These are phyloP conservation scores for Cyberlindnera amylophila DNA, from an alignment of 805 yeast species.

Conservation along the genomic window DNA sequence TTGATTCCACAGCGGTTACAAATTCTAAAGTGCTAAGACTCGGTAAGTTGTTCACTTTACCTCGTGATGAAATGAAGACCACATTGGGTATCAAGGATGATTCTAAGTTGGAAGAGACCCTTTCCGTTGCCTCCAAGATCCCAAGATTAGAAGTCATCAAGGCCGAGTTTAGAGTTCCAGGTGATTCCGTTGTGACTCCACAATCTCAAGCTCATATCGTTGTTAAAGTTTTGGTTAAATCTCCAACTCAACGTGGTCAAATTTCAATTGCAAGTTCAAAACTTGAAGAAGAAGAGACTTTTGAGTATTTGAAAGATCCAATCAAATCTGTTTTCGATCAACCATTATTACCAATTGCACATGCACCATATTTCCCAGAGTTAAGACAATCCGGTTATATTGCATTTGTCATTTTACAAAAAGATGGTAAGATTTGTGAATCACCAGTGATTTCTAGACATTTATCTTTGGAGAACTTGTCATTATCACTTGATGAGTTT, in stretches of 20 bases:
- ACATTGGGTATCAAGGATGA: constrained; percentile 49
- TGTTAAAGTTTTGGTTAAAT: constrained; percentile 69
- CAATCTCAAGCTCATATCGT: constrained; percentile 70
- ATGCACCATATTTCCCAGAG: constrained; percentile 75
- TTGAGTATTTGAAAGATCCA: constrained; percentile 73
- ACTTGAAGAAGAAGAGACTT: constrained; percentile 53
- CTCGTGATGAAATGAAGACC: constrained; percentile 51
- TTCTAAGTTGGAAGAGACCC: constrained; percentile 42
- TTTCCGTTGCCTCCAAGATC: constrained; percentile 55
- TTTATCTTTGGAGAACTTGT: constrained; percentile 53
- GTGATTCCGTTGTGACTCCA: constrained; percentile 71
- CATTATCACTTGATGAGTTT: constrained; percentile 47
- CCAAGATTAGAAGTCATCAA: constrained; percentile 67
- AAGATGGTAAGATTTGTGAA: constrained; percentile 78
- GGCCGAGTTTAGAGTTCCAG: constrained; percentile 81
- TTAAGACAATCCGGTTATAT: constrained; percentile 52
- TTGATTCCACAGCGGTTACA: constrained; percentile 43
- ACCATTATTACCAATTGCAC: constrained; percentile 63
- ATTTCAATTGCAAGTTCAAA: constrained; percentile 29
- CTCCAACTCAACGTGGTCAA: constrained; percentile 56
- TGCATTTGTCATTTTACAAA: constrained; percentile 65
- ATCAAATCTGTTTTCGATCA: constrained; percentile 58
- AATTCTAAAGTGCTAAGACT: constrained; percentile 49
- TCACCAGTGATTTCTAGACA: constrained; percentile 51
- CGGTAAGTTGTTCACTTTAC: constrained; percentile 63